phyloP scores from a whole-genome alignment of 805 yeast species.

The Hanseniaspora occidentalis region DNA sequence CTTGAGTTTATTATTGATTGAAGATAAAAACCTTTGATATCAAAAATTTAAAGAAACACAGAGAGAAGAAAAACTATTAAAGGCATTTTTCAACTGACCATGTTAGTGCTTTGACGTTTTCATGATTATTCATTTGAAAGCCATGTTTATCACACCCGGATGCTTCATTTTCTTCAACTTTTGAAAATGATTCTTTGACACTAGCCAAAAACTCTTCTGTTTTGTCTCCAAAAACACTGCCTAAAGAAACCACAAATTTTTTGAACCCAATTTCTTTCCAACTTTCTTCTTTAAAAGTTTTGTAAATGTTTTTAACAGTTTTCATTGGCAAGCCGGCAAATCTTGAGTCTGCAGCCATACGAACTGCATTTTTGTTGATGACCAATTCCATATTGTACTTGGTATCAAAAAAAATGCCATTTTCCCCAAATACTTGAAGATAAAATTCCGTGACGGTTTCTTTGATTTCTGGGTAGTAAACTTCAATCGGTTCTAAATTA shows the following conservation, averaged over 20 bases:
- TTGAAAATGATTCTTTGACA: not conserved
- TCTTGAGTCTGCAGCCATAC: not conserved
- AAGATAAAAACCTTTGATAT: too few relatives aligned
- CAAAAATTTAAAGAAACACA: too few relatives aligned
- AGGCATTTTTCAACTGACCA: not conserved
- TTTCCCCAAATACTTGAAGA: not conserved
- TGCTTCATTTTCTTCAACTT: not conserved
- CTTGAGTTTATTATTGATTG: too few relatives aligned
- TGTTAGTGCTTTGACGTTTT: not conserved
- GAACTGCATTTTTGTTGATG: not conserved
- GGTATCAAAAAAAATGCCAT: not conserved
- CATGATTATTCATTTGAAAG: not conserved
- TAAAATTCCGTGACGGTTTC: not conserved
- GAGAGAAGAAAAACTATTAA: too few relatives aligned
- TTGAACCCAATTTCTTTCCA: not conserved
- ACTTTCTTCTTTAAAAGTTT: not conserved
- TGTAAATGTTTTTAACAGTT: not conserved
- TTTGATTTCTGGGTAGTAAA: not conserved
- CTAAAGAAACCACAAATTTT: not conserved
- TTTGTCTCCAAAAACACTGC: not conserved
- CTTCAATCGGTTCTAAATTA: not conserved
- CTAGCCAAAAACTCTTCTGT: not conserved
- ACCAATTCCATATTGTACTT: not conserved
- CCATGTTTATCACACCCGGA: not conserved
- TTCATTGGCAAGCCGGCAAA: not conserved